Conservation (phyloP, 2,329 filamentous ascomycete genomes). For the Chrysosporium queenslandicum region DNA sequence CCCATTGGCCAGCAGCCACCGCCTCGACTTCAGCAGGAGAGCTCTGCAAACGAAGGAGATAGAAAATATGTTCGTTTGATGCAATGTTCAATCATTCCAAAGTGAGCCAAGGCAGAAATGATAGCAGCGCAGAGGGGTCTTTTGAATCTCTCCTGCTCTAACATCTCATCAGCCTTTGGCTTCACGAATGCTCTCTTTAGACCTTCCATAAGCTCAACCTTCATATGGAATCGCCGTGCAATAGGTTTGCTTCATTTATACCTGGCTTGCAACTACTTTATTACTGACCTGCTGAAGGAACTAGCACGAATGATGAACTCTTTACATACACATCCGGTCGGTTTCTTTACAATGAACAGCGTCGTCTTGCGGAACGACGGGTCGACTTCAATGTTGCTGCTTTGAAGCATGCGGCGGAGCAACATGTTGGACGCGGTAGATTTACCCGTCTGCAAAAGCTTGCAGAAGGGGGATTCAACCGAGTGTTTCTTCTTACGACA, state of each 20-base stretch:
- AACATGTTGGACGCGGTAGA: constrained; percentile 4
- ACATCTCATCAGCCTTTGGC: constrained; percentile 10
- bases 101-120: constrained; percentile 4
- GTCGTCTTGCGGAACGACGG: constrained; percentile 14
- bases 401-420: constrained; percentile 13
- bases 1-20: too few relatives aligned
- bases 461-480: constrained; percentile 22
- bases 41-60: too few relatives aligned
- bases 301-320: constrained; percentile 6
- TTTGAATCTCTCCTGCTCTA: constrained; percentile 5
- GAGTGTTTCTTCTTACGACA: constrained; percentile 21
- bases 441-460: constrained; percentile 16
- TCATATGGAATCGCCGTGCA: constrained; percentile 11
- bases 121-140: constrained; percentile 8
- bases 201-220: constrained; percentile 9
- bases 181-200: constrained; percentile 8
- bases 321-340: constrained; percentile 15
- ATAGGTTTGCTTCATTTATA: constrained; percentile 11
- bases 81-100: constrained; percentile 2
- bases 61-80: background rate
- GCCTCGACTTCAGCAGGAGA: too few relatives aligned
- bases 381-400: constrained; percentile 16
- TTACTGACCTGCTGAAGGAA: constrained; percentile 12
- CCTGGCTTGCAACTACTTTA: constrained; percentile 3
- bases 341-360: constrained; percentile 15